Conservation (phyloP, 768 basidiomycete genomes). For the Mycena filopes region DNA sequence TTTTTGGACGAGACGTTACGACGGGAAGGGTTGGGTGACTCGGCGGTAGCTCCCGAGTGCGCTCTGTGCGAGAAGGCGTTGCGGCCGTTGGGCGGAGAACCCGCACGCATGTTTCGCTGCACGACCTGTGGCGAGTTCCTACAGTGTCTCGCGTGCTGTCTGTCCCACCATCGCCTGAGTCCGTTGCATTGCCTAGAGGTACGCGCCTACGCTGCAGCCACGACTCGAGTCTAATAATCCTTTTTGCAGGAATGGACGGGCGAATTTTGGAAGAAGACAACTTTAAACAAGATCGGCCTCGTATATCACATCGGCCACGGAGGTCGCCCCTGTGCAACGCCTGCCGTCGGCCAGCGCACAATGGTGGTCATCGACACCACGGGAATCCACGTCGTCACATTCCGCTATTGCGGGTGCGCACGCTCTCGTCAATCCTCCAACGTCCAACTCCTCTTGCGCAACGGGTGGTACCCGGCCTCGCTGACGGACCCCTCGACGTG, state of each 20-base stretch:
- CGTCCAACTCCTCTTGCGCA: background rate
- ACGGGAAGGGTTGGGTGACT: background rate
- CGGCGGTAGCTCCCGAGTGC: background rate
- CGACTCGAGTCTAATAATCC: too few species aligned
- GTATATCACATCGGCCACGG: constrained; percentile 28
- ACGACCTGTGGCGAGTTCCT: constrained; percentile 8
- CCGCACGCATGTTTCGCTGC: constrained; percentile 13
- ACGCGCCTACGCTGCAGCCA: background rate
- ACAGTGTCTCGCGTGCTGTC: constrained; percentile 3
- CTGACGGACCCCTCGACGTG: background rate
- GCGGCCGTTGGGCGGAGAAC: background rate
- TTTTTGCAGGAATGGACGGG: constrained; percentile 25
- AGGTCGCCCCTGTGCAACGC: constrained; percentile 5
- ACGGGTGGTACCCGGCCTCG: constrained; percentile 1
- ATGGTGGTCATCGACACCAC: background rate
- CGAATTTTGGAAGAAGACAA: constrained; percentile 16
- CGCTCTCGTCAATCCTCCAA: background rate
- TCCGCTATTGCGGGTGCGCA: background rate
- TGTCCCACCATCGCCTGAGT: background rate
- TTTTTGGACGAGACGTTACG: background rate
- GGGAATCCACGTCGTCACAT: background rate
- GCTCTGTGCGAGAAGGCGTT: background rate
- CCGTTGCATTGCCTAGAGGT: constrained; percentile 1
- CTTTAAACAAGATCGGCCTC: background rate
- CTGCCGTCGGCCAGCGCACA: background rate